Percentiles rank a stretch among this genome's conserved stretches.
phyloP scores from a whole-genome alignment of 1,284 basidiomycete genomes.

The Moesziomyces antarcticus region DNA sequence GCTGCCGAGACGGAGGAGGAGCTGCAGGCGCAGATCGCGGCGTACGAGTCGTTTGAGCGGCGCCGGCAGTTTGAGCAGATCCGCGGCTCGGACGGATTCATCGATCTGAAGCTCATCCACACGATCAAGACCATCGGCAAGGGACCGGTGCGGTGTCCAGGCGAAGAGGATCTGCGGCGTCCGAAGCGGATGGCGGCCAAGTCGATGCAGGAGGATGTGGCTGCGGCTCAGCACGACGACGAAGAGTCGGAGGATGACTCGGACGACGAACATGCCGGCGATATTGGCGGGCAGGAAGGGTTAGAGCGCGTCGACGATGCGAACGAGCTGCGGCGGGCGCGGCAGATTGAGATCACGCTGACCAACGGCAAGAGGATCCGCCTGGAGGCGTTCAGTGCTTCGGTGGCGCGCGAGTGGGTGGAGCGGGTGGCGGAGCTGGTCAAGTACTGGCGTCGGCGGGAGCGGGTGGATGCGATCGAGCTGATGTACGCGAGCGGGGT shows the following conservation, averaged over 20 bases:
- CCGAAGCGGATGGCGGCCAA: conserved; percentile 2
- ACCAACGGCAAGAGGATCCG: conserved; percentile 77
- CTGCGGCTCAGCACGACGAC: conserved; percentile 70
- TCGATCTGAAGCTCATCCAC: conserved; percentile 77
- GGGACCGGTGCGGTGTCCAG: conserved; percentile 48
- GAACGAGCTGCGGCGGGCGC: conserved; percentile 72
- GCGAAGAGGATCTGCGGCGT: conserved; percentile 37
- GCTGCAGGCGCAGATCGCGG: conserved; percentile 48
- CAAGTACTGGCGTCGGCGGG: conserved; percentile 79
- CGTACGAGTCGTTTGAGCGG: conserved; percentile 56
- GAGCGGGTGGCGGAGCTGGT: conserved; percentile 76
- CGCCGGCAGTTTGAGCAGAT: conserved; percentile 77
- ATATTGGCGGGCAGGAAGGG: conserved; percentile 77
- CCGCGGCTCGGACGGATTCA: conserved; percentile 74
- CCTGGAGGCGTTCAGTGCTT: conserved; percentile 73
- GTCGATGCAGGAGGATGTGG: conserved; percentile 52
- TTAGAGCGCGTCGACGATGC: conserved; percentile 71
- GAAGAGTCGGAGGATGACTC: conserved; percentile 59
- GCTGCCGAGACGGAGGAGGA: conserved; percentile 48
- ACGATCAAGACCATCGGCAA: conserved; percentile 72
- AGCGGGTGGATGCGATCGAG: conserved; percentile 76
- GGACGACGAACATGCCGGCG: conserved; percentile 71
- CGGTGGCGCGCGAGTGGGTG: conserved; percentile 81
- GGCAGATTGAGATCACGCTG: conserved; percentile 81
- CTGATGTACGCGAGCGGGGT: conserved; percentile 77